phyloP scores from a whole-genome alignment of 78 protist genomes.

The Guillardia theta region DNA sequence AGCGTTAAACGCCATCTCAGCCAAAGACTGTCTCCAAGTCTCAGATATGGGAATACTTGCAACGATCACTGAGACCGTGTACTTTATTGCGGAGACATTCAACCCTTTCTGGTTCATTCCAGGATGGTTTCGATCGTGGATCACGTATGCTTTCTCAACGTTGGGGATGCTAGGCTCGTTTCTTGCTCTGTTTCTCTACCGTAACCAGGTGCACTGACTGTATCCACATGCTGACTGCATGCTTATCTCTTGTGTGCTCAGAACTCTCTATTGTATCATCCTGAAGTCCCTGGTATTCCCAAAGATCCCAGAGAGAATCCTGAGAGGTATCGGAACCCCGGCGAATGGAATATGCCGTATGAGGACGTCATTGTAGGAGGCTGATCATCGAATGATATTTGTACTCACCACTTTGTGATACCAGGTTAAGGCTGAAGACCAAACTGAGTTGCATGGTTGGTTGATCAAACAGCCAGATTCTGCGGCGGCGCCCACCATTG shows the following conservation, averaged over 20 bases:
- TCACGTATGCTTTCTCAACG: too few relatives aligned
- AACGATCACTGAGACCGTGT: too few relatives aligned
- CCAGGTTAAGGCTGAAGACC: not conserved
- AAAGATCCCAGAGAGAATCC: not conserved
- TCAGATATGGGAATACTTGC: too few relatives aligned
- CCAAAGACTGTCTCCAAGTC: too few relatives aligned
- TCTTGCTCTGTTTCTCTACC: not conserved
- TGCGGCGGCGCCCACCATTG: not conserved
- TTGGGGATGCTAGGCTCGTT: not conserved
- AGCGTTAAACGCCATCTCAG: too few relatives aligned
- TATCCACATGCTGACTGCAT: not conserved
- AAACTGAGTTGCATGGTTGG: not conserved
- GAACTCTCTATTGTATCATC: not conserved
- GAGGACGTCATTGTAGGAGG: not conserved
- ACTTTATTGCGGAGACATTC: too few relatives aligned
- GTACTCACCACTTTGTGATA: too few relatives aligned
- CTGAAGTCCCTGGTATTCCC: not conserved
- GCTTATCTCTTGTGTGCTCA: not conserved
- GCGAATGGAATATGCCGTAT: not conserved
- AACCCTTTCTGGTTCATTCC: not conserved
- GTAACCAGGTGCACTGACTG: not conserved
- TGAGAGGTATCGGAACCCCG: not conserved
- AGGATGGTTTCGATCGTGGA: not conserved
- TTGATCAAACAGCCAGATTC: not conserved
- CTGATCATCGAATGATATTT: too few relatives aligned